phyloP scores from a whole-genome alignment of 805 yeast species.

The Candida railenensis region DNA sequence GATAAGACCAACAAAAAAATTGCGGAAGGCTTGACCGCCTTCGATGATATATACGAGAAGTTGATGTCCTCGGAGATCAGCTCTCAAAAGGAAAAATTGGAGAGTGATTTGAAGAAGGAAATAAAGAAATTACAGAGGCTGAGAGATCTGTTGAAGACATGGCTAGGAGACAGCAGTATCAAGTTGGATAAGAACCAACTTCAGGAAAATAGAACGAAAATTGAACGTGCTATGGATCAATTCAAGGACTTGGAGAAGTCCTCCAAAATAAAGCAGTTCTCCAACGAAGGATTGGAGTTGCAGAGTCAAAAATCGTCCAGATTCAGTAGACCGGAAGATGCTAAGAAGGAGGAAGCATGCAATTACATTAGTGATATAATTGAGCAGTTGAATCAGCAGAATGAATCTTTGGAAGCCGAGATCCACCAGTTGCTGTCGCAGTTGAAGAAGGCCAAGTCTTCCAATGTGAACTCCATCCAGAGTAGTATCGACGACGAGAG shows the following conservation, averaged over 20 bases:
- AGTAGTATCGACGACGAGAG: conserved; percentile 61
- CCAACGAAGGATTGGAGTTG: conserved; percentile 86
- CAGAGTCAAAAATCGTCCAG: conserved; percentile 41
- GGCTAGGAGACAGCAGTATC: conserved; percentile 89
- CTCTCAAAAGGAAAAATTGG: conserved; percentile 91
- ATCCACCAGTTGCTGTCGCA: conserved; percentile 33
- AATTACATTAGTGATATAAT: conserved; percentile 68
- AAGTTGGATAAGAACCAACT: conserved; percentile 57
- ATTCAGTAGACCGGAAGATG: conserved; percentile 71
- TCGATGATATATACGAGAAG: conserved; percentile 84
- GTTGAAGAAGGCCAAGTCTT: conserved; percentile 49
- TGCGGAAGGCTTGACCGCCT: conserved; percentile 83
- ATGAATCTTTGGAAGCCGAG: conserved; percentile 75
- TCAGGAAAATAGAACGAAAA: conserved; percentile 61
- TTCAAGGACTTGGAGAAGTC: conserved; percentile 92
- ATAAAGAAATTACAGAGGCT: conserved; percentile 91
- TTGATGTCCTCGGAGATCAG: conserved; percentile 76
- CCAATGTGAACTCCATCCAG: conserved; percentile 45
- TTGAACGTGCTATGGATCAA: conserved; percentile 93
- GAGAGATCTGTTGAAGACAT: conserved; percentile 91
- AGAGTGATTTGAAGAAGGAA: conserved; percentile 88
- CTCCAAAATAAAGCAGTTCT: conserved; percentile 90
- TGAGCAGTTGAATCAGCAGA: conserved; percentile 80
- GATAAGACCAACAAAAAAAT: conserved; percentile 91
- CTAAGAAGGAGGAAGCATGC: conserved; percentile 71